Evolutionary conservation across 2,329 filamentous ascomycete species (phyloP).

Genomic region (Dryadomyces quercus-mongolicae): DNA sequence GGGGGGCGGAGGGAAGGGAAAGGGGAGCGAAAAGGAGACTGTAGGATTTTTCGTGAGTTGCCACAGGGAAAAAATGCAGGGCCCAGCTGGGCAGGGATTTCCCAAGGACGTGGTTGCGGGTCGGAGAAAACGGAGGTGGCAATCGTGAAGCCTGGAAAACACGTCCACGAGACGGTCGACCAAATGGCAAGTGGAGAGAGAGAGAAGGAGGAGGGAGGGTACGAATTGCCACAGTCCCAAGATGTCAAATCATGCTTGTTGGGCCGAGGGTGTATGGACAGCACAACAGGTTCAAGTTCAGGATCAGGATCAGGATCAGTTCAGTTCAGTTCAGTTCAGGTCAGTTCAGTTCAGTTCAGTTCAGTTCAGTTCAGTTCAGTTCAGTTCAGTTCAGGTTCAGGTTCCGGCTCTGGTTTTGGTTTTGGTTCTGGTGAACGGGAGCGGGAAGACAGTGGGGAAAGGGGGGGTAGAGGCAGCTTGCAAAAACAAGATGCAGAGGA

Average conservation of each 20-base stretch:
- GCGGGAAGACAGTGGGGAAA: background rate
- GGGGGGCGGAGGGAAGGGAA: background rate
- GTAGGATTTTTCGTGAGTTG: background rate
- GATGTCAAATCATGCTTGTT: conserved; percentile 9
- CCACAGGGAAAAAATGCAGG: background rate
- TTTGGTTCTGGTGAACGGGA: background rate
- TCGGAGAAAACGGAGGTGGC: background rate
- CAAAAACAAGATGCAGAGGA: background rate
- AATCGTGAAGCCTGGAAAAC: background rate
- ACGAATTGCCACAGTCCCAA: conserved; percentile 2
- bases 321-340: background rate
- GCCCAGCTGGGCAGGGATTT: conserved; percentile 2
- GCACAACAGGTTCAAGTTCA: background rate
- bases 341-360: background rate
- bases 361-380: background rate
- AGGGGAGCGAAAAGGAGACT: background rate
- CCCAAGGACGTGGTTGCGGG: background rate
- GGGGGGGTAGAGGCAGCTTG: background rate
- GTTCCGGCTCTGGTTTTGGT: too few species aligned
- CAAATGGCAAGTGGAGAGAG: background rate
- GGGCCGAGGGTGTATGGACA: background rate
- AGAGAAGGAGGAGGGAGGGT: background rate
- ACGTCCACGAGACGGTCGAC: background rate
- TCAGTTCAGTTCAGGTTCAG: background rate
- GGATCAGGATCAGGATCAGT: background rate